phyloP scores from a whole-genome alignment of 805 yeast species.

The Hanseniaspora valbyensis region DNA sequence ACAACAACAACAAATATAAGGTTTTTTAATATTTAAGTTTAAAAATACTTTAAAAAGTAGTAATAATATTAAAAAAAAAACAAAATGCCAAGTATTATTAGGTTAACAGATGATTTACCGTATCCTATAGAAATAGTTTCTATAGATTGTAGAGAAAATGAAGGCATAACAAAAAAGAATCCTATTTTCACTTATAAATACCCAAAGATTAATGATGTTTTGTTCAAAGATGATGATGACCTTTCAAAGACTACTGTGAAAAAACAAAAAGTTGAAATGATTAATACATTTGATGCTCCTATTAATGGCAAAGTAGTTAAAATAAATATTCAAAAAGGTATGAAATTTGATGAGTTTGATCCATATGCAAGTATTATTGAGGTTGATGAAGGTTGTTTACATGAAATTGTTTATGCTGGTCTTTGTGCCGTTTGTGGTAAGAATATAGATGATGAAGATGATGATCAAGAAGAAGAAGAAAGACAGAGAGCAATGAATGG shows the following conservation, averaged over 20 bases:
- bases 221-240: conserved; percentile 11
- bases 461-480: too few species aligned
- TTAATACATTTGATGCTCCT: conserved; percentile 13
- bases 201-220: conserved; percentile 4
- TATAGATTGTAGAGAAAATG: background rate
- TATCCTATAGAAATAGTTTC: conserved; percentile 13
- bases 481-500: conserved; percentile 41
- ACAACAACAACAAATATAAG: too few species aligned
- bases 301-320: conserved; percentile 6
- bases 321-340: background rate
- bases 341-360: conserved; percentile 6
- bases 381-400: conserved; percentile 76
- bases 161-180: background rate
- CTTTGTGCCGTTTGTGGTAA: conserved; percentile 88
- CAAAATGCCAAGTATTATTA: conserved; percentile 11
- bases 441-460: conserved; percentile 58
- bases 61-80: background rate
- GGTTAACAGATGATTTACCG: conserved; percentile 11
- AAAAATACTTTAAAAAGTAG: background rate
- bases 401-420: conserved; percentile 89
- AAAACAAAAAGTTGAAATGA: conserved; percentile 8
- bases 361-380: conserved; percentile 32
- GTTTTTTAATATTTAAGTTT: too few species aligned
- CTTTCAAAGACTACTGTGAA: conserved; percentile 14
- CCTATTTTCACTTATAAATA: conserved; percentile 14